Evolutionary conservation across 768 basidiomycete genomes (phyloP).

Genomic region (Xerocomellus dryophilus): DNA sequence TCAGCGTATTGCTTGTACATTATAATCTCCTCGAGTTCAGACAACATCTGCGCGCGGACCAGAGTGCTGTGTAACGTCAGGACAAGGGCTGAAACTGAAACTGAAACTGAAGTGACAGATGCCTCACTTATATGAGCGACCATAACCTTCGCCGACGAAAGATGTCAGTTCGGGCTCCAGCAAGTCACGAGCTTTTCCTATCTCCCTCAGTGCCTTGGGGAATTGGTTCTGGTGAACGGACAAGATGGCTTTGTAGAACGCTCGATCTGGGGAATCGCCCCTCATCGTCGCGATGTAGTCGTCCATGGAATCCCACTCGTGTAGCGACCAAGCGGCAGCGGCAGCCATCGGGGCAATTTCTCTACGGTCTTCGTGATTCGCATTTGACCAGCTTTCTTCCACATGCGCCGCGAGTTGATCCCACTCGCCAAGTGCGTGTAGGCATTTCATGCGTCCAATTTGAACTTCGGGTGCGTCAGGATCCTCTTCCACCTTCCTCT

Average conservation of each 20-base stretch:
- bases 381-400: constrained; percentile 82
- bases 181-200: constrained; percentile 88
- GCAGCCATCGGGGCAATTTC: constrained; percentile 97
- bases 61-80: constrained; percentile 59
- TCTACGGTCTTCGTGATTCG: constrained; percentile 76
- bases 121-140: constrained; percentile 90
- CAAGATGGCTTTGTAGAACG: constrained; percentile 94
- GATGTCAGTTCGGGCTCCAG: constrained; percentile 89
- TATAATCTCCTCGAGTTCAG: constrained; percentile 97
- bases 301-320: constrained; percentile 99
- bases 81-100: not conserved
- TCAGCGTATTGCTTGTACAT: constrained; percentile 92
- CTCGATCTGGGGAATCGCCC: constrained; percentile 85
- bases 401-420: constrained; percentile 84
- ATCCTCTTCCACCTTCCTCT: constrained; percentile 72
- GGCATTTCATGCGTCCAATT: constrained; percentile 90
- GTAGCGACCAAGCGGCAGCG: constrained; percentile 93
- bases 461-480: constrained; percentile 73
- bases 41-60: constrained; percentile 97
- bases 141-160: constrained; percentile 93
- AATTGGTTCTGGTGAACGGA: constrained; percentile 97
- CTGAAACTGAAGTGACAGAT: not conserved
- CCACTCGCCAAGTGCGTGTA: constrained; percentile 98
- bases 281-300: constrained; percentile 94
- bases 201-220: constrained; percentile 82